Percentiles rank a stretch among this genome's conserved stretches.
Conservation (phyloP, 176 grass and related monocot genomes). For the Poa annua region DNA sequence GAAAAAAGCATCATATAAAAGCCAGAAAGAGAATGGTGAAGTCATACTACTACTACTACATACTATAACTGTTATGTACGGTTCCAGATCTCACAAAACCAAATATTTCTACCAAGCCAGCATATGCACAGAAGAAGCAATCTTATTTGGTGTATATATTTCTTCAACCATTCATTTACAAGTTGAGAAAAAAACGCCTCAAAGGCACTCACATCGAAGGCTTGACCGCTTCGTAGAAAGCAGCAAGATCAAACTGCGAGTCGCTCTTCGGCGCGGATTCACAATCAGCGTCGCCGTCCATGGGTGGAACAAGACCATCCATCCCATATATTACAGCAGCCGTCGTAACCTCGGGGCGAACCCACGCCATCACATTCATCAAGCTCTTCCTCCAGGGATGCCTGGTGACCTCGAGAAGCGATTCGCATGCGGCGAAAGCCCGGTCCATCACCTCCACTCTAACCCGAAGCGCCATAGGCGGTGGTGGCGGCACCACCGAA, state of each 20-base stretch:
- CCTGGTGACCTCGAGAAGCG: conserved; percentile 70
- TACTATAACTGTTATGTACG: neutral
- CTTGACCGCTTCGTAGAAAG: conserved; percentile 83
- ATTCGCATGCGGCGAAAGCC: conserved; percentile 66
- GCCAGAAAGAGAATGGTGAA: neutral
- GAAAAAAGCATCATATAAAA: conserved; percentile 38
- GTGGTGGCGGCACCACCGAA: too few relatives aligned
- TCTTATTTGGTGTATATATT: neutral
- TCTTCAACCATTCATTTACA: neutral
- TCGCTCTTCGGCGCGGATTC: conserved; percentile 43
- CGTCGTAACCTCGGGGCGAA: conserved; percentile 73
- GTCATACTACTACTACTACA: neutral
- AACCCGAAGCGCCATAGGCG: conserved; percentile 44
- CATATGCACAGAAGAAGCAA: conserved; percentile 11
- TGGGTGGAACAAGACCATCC: conserved; percentile 24
- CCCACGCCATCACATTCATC: conserved; percentile 87
- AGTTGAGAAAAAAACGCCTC: neutral
- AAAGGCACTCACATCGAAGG: conserved; percentile 58
- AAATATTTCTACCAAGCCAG: neutral
- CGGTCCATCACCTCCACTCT: conserved; percentile 70
- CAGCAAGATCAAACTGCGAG: conserved; percentile 74
- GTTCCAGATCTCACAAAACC: neutral
- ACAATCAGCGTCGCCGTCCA: conserved; percentile 41
- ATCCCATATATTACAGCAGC: conserved; percentile 69
- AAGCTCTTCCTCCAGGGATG: conserved; percentile 91